Evolutionary conservation across 371 early-diverging fungal species (phyloP).

Genomic region (Rhizopus delemar): DNA sequence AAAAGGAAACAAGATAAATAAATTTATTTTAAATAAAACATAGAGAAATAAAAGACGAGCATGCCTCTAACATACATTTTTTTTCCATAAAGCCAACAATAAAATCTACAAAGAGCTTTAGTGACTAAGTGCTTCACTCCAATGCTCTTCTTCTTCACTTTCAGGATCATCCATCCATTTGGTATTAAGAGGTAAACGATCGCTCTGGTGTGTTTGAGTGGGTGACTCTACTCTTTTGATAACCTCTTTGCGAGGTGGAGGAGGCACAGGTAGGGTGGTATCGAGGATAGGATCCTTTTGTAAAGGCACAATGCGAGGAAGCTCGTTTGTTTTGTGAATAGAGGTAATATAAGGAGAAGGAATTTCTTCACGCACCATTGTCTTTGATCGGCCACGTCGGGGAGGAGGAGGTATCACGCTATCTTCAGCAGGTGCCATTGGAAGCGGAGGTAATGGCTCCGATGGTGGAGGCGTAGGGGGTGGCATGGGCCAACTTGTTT

Average conservation of each 20-base stretch:
- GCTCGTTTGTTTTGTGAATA: slow-evolving; percentile 17
- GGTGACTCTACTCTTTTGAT: neutral
- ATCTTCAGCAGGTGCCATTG: slow-evolving; percentile 1
- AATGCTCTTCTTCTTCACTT: slow-evolving; percentile 24
- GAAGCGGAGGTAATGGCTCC: slow-evolving; percentile 37
- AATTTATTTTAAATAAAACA: no score
- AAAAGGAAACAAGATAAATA: slow-evolving; percentile 3
- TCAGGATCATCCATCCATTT: slow-evolving; percentile 46
- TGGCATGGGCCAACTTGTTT: slow-evolving; percentile 33
- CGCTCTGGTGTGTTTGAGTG: neutral
- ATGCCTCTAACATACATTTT: slow-evolving; percentile 9
- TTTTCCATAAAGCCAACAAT: neutral
- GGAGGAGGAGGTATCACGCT: slow-evolving; percentile 17
- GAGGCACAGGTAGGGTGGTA: slow-evolving; percentile 1
- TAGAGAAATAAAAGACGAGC: neutral
- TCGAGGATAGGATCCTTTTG: slow-evolving; percentile 1
- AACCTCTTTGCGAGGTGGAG: slow-evolving; percentile 2
- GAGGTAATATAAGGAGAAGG: slow-evolving; percentile 22
- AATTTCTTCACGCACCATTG: slow-evolving; percentile 16
- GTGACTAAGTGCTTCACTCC: slow-evolving; percentile 17
- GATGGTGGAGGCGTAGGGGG: slow-evolving; percentile 38
- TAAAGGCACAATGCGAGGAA: slow-evolving; percentile 25
- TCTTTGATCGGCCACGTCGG: slow-evolving; percentile 24
- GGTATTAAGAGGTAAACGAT: slow-evolving; percentile 12
- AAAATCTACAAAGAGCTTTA: neutral